phyloP scores from a whole-genome alignment of 2,329 filamentous ascomycete species.

The Xylariaceae sp. region DNA sequence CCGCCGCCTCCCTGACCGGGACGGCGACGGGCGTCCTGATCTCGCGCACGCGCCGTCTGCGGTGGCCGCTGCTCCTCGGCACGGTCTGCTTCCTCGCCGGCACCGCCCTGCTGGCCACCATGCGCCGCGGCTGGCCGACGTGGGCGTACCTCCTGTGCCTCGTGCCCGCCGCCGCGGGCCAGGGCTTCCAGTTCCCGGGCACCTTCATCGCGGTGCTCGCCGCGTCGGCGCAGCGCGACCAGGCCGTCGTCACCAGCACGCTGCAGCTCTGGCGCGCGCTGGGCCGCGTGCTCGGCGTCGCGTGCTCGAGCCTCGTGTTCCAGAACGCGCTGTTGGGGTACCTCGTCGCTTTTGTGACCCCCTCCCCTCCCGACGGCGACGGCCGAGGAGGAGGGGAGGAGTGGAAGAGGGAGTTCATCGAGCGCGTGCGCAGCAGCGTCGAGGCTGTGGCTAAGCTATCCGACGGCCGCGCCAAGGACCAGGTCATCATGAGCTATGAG shows the following conservation, averaged over 20 bases:
- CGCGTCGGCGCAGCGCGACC: constrained; percentile 63
- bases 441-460: constrained; percentile 56
- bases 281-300: constrained; percentile 76
- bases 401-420: constrained; percentile 62
- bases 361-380: constrained; percentile 35
- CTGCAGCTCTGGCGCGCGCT: constrained; percentile 74
- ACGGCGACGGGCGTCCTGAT: constrained; percentile 67
- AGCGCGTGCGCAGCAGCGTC: constrained; percentile 58
- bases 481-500: constrained; percentile 63
- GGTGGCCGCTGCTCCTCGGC: constrained; percentile 63
- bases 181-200: constrained; percentile 69
- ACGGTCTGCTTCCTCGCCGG: constrained; percentile 56
- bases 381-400: constrained; percentile 54
- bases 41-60: constrained; percentile 62
- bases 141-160: constrained; percentile 62
- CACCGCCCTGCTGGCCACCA: constrained; percentile 53
- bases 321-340: constrained; percentile 72
- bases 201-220: constrained; percentile 69
- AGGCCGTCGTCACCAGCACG: constrained; percentile 73
- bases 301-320: constrained; percentile 71
- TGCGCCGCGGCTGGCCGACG: constrained; percentile 58
- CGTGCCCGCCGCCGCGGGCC: constrained; percentile 61
- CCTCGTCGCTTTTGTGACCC: constrained; percentile 60
- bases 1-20: constrained; percentile 60
- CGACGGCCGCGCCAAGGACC: constrained; percentile 49